Base-by-base conservation (phyloP, 1,139 yeast species). In the Geotrichum bryndzae region DNA sequence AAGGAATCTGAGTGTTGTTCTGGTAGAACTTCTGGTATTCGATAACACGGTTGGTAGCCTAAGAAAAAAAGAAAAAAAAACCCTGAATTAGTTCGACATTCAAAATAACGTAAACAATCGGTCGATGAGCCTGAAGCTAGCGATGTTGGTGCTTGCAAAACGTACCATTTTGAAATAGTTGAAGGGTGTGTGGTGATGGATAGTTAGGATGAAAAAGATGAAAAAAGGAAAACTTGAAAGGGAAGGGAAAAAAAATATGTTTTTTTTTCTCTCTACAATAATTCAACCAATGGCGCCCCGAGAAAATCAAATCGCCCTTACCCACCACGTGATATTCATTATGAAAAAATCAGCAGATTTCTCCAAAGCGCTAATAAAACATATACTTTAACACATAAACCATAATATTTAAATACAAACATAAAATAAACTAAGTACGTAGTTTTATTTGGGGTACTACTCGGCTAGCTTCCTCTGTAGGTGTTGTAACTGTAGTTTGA, bases 401-500 rank as follows among this genome's bases (percentile, higher is more conserved):
- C 18, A 18, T 18, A 18, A 18, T 18, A 18, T 1, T 18, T 18
- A 18, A 18, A 18, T 18, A 18, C 18, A 18, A 18, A 18, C 18
- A 18, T 1, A 18, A 18, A 18, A 18, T 18, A 18, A 18, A 18
- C 18, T 33, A 33, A 33, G 38, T 33, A 33, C 38, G 38, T 33
- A 33, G 38, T 33, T 33, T 33, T 33, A 11, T 18, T 18, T 18
- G 18, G 18, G 18, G 18, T 18, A 18, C 18, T 18, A 18, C 18
- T 18, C 18, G 18, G 46, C 64, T 70, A 86, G 68, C 88, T 84
- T 3, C 97, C 97, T 66, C 97, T 82, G 75, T 91, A 91, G 0
- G 97, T 91, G 18, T 96, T 84, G 76, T 90, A 91, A 55, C 96
- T 87, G 74, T 86, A 88, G 71, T 89, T 89, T 54, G 96, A 85